Evolutionary conservation across 2,329 filamentous ascomycete genomes (phyloP).

Genomic region (Sporothrix globosa): DNA sequence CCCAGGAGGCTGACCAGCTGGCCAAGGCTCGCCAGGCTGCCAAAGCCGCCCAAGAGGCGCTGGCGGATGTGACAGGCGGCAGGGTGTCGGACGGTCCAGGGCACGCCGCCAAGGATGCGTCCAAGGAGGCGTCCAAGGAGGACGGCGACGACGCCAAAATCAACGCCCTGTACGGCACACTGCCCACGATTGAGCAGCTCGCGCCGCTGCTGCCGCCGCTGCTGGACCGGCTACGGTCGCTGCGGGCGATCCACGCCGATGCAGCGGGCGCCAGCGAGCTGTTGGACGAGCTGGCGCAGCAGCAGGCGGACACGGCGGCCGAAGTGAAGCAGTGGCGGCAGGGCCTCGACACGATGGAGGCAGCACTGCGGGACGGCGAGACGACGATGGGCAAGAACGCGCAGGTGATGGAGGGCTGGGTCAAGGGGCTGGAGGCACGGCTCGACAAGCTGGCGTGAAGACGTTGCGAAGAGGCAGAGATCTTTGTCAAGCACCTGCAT

Average conservation of each 20-base stretch:
- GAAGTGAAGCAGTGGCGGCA: conserved; percentile 88
- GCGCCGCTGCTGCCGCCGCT: conserved; percentile 82
- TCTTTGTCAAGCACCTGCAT: background rate
- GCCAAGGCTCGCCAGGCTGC: conserved; percentile 67
- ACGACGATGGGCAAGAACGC: conserved; percentile 76
- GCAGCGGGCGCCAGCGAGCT: conserved; percentile 80
- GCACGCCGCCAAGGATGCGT: conserved; percentile 40
- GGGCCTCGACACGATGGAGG: conserved; percentile 77
- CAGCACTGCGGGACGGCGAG: conserved; percentile 70
- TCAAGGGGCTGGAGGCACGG: conserved; percentile 80
- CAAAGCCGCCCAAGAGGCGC: conserved; percentile 63
- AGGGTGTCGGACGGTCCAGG: conserved; percentile 36
- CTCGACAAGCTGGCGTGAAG: conserved; percentile 60
- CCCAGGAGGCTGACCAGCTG: conserved; percentile 71
- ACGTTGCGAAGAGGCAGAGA: background rate
- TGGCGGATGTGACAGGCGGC: conserved; percentile 41
- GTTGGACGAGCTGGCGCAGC: conserved; percentile 74
- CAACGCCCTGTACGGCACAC: conserved; percentile 84
- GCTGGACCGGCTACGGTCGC: conserved; percentile 79
- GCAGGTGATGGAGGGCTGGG: conserved; percentile 83
- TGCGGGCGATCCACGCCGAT: conserved; percentile 82
- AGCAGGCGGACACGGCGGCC: conserved; percentile 77
- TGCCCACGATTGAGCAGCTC: conserved; percentile 85
- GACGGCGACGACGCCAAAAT: conserved; percentile 82
- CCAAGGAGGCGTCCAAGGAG: background rate